Base-by-base conservation (phyloP, 2,329 filamentous ascomycete species). In the Colletotrichum sp. region DNA sequence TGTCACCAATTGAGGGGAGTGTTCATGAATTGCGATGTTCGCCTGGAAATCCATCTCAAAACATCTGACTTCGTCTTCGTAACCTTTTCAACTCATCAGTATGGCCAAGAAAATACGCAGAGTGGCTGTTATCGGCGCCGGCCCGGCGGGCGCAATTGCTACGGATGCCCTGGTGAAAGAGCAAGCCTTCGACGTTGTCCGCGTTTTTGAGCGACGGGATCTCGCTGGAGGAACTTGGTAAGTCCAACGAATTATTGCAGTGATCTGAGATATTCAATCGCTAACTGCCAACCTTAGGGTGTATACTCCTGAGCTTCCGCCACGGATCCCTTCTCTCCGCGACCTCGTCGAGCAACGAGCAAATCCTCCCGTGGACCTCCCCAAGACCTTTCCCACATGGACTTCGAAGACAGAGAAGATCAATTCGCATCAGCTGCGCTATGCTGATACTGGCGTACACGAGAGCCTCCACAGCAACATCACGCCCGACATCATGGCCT, bases 231-330 rank as follows among this genome's bases (percentile, higher is more conserved):
- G 43, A 21, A 52, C 43, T 52, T 52, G 43, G 43, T 21, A 13
- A 3, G n/a, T 48, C 1, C 0, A 18, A n/a, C 4, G 0, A 21
- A 21, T 7, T 0, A 48, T 7, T 13, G 0, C 3, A 13, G 43
- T 21, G 1, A 21, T 48, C 6, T 13, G 13, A 4, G 0, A 6
- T 1, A 48, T 52, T 52, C 3, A 52, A 13, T 52, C 1, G 3
- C n/a, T 52, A 2, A 52, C 43, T 6, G 2, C 39, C 1, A 21
- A 26, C 4, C 26, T 26, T 26, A 52, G 43, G 43, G 43, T 52
- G 1, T 21, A 52, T 4, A 52, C 6, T 3, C n/a, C 43, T 21
- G n/a, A 52, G 10, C 43, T 52, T 21, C 43, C 43, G 43, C n/a
- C 43, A 0, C n/a, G 43, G 0, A 52, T 52, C 43, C 18, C 43